Evolutionary conservation across 2,329 filamentous ascomycete genomes (phyloP), one percentile per base, ranked within the genome.

Genomic region (Aspergillus phoenicis): DNA sequence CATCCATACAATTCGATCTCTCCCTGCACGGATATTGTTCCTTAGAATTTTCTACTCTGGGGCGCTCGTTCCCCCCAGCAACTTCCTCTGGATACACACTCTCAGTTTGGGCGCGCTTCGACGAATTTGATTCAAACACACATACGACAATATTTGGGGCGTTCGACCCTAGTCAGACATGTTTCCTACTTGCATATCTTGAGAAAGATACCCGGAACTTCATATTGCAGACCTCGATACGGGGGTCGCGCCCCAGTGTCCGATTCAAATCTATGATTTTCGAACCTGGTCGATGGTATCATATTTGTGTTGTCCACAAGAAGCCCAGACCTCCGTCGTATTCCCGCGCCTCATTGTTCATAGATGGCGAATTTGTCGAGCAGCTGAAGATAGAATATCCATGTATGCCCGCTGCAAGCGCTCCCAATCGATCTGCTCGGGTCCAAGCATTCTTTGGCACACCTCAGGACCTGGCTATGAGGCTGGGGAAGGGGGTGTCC

Each of bases 121-220:
- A 98, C 74, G 83, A 87, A 43, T 98, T 95, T 75, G 96, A 99
- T 74, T 80, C 86, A 5, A 85, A 86, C 49, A 88, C 90, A 15
- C 95, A 99, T 75, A 99, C 95, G 0, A 99, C 95, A 0, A 85
- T 99, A 13, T 99, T 99, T 74, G 95, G 95, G 26, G 91, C 95
- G 8, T 98, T 96, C 75, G 95, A 99, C 77, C 84, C 89, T 3
- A 92, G 87, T 5, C 94, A 98, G 75, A 92, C 91, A 5, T 99
- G 95, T 76, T 99, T 99, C 71, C 80, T 99, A 38, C 86, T 99
- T 68, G 89, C 93, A 62, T 99, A 99, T 72, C 83, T 99, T 41
- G 96, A 99, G 74, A 93, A 90, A 72, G 93, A 97, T 74, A 96
- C 92, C 2, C 91, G 86, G 62, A 95, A 97, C 77, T 90, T 99